Evolutionary conservation across 2,329 filamentous ascomycete genomes (phyloP).

Genomic region (Colletotrichum truncatum): DNA sequence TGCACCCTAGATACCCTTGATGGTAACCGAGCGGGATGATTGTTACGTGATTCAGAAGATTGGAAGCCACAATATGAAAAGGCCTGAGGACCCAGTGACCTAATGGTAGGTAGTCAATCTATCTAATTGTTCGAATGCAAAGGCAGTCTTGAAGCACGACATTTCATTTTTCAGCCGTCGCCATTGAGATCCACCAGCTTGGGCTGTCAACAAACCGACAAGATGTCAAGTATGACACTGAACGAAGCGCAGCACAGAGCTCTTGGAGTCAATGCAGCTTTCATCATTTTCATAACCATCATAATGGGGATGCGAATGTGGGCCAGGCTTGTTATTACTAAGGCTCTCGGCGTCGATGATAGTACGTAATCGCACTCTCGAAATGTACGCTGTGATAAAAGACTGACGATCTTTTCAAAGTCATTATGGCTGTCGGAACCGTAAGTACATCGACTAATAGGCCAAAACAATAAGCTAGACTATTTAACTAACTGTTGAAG

Average conservation of each 20-base stretch:
- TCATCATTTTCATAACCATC: constrained; percentile 3
- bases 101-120: no score
- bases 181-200: background rate
- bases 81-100: no score
- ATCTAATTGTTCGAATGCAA: no score
- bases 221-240: background rate
- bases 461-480: background rate
- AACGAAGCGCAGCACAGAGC: background rate
- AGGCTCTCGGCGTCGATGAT: background rate
- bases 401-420: background rate
- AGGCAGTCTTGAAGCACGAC: no score
- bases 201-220: background rate
- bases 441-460: background rate
- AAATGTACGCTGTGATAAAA: background rate
- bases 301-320: constrained; percentile 3
- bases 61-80: no score
- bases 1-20: background rate
- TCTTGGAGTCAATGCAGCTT: background rate
- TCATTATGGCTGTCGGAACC: background rate
- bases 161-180: no score
- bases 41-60: no score
- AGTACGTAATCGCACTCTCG: background rate
- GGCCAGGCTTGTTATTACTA: constrained; percentile 10
- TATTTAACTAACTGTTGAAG: background rate
- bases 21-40: background rate